Evolutionary conservation across 768 basidiomycete species (phyloP), one percentile per base, ranked within the genome.

Genomic region (Suillus occidentalis): DNA sequence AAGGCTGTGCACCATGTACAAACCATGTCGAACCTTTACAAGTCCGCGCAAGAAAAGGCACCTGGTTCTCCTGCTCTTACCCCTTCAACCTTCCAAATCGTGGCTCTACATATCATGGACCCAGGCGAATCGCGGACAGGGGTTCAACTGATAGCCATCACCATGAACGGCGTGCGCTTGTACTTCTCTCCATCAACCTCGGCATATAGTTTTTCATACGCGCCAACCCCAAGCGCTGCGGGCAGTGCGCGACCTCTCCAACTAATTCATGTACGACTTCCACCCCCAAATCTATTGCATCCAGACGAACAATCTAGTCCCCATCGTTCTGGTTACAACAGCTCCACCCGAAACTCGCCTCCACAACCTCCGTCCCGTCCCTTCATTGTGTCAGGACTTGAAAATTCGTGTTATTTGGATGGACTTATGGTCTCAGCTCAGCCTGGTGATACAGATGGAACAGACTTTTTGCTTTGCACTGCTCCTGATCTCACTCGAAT

Each of bases 91-190:
- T 94, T 95, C 72, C 83, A 85, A 62, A 85, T 97, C 64, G 80
- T 88, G 37, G 80, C 84, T 28, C 75, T 97, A 53, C 91, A 95
- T 73, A 83, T 89, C 31, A 77, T 97, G 43, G 82, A 86, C 47
- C 82, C 82, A 12, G 76, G 81, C 14, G 91, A 93, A 73, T 89
- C 91, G 34, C 88, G 87, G 18, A 78, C 84, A 31, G 86, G 86
- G 16, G 78, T 92, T 14, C 92, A 93, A 64, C 83, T 99, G 12
- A 81, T 97, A 58, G 94, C 90, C 2, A 78, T 96, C 57, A 94
- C 95, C 28, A 80, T 83, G 36, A 95, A 89, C 60, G 95, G 93
- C 14, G 86, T 91, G 4, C 88, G 96, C 59, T 81, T 97, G 1
- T 98, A 93, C 80, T 94, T 97, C 73, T 84, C 85, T 2, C 84